Percentiles rank a stretch among this genome's conserved stretches.
phyloP scores from a whole-genome alignment of 1,284 basidiomycete genomes.

The Austroboletus rostrupii region DNA sequence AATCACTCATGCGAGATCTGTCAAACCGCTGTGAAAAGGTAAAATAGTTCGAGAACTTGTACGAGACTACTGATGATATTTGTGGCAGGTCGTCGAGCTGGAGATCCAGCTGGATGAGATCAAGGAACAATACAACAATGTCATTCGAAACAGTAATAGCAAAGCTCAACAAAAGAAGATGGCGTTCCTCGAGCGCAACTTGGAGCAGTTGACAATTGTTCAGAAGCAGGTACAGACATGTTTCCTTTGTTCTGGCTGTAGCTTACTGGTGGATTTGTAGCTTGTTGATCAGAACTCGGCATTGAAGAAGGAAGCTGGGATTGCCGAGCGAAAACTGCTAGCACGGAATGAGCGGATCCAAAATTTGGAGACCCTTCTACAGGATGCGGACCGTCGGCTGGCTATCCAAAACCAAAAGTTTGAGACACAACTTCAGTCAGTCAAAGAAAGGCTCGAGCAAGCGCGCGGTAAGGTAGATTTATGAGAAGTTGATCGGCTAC shows the following conservation, averaged over 20 bases:
- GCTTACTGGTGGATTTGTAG: conserved; percentile 39
- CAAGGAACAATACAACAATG: conserved; percentile 98
- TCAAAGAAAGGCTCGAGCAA: conserved; percentile 89
- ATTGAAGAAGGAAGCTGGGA: conserved; percentile 96
- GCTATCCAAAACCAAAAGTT: conserved; percentile 94
- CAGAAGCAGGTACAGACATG: conserved; percentile 81
- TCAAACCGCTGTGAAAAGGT: conserved; percentile 99
- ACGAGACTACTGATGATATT: conserved; percentile 10
- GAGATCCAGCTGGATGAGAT: conserved; percentile 99
- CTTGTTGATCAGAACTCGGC: conserved; percentile 98
- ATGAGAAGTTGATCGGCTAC: conserved; percentile 3
- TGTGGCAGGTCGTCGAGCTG: conserved; percentile 87
- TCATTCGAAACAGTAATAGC: conserved; percentile 95
- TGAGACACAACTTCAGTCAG: conserved; percentile 86
- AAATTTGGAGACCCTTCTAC: conserved; percentile 87
- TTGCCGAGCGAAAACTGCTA: conserved; percentile 93
- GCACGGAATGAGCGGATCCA: conserved; percentile 97
- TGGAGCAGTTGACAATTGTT: conserved; percentile 92
- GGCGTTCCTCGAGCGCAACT: conserved; percentile 95
- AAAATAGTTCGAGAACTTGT: conserved; percentile 16
- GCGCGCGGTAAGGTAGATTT: conserved; percentile 70
- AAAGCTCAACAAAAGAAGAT: conserved; percentile 99
- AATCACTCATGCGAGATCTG: conserved; percentile 96
- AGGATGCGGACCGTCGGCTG: conserved; percentile 90
- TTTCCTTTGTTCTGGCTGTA: not conserved